A percentile compares a stretch with the other conserved stretches of the same genome.
Evolutionary conservation across 805 yeast species (phyloP).

Genomic region (Candida sonorensis): DNA sequence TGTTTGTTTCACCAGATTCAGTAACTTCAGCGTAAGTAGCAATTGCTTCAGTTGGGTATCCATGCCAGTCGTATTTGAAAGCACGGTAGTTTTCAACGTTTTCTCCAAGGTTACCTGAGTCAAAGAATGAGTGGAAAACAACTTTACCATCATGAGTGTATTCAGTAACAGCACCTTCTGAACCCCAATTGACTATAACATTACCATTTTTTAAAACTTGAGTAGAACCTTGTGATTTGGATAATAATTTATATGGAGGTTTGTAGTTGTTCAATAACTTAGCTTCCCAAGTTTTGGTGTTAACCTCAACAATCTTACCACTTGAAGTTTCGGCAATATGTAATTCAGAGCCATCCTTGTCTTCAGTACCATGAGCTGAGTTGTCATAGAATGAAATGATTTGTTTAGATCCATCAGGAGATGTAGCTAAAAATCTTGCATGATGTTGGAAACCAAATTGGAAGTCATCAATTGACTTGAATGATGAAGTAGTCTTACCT

Average conservation of each 20-base stretch:
- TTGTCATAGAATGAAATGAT: conserved; percentile 31
- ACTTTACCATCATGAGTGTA: conserved; percentile 23
- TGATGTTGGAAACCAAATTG: conserved; percentile 33
- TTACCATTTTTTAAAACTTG: conserved; percentile 29
- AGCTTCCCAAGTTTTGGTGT: conserved; percentile 23
- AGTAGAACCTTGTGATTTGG: conserved; percentile 29
- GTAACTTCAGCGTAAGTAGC: conserved; percentile 17
- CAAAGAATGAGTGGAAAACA: conserved; percentile 28
- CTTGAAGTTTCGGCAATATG: conserved; percentile 22
- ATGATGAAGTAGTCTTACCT: conserved; percentile 7
- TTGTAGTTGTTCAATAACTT: conserved; percentile 13
- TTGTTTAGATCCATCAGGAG: conserved; percentile 21
- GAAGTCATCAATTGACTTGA: conserved; percentile 15
- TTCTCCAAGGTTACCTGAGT: conserved; percentile 24
- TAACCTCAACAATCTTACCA: conserved; percentile 30
- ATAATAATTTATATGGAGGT: conserved; percentile 12
- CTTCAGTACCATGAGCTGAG: conserved; percentile 31
- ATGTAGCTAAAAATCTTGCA: conserved; percentile 24
- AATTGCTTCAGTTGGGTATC: conserved; percentile 27
- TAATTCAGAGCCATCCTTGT: conserved; percentile 22
- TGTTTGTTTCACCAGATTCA: conserved; percentile 13
- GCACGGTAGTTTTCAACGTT: conserved; percentile 30
- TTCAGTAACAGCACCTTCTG: conserved; percentile 33
- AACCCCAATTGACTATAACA: conserved; percentile 32
- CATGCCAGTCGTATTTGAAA: conserved; percentile 30